Conservation (phyloP, 192 early-diverging fungal species). For the Backusella luteola region DNA sequence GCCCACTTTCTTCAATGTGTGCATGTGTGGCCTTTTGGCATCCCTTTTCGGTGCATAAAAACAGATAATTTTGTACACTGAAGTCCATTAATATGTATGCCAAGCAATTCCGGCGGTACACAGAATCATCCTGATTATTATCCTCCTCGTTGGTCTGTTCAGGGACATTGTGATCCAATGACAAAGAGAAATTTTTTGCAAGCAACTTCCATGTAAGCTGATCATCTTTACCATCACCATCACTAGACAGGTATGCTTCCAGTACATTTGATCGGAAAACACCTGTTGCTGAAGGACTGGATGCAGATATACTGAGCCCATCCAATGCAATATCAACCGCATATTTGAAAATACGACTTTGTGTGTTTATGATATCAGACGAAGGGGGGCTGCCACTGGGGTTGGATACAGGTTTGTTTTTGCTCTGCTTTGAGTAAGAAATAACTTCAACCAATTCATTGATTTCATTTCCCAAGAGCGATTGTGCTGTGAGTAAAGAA, state of each 20-base stretch:
- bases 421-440: conserved; percentile 33
- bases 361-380: neutral
- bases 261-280: conserved; percentile 63
- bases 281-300: conserved; percentile 54
- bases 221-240: conserved; percentile 13
- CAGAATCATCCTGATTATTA: neutral
- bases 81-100: conserved; percentile 69
- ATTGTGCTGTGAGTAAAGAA: conserved; percentile 76
- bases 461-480: conserved; percentile 68
- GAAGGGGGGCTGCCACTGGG: neutral
- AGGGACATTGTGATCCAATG: conserved; percentile 45
- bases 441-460: conserved; percentile 73
- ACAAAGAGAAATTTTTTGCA: conserved; percentile 56
- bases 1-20: neutral
- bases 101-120: conserved; percentile 44
- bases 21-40: neutral
- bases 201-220: conserved; percentile 50
- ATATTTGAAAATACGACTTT: conserved; percentile 32
- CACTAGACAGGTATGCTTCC: conserved; percentile 59
- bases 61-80: conserved; percentile 53
- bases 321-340: conserved; percentile 58
- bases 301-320: conserved; percentile 59
- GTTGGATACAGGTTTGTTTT: neutral
- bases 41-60: neutral
- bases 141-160: conserved; percentile 9